Evolutionary conservation across 2,329 filamentous ascomycete species (phyloP).

Genomic region (Scortechinia acanthostroma): DNA sequence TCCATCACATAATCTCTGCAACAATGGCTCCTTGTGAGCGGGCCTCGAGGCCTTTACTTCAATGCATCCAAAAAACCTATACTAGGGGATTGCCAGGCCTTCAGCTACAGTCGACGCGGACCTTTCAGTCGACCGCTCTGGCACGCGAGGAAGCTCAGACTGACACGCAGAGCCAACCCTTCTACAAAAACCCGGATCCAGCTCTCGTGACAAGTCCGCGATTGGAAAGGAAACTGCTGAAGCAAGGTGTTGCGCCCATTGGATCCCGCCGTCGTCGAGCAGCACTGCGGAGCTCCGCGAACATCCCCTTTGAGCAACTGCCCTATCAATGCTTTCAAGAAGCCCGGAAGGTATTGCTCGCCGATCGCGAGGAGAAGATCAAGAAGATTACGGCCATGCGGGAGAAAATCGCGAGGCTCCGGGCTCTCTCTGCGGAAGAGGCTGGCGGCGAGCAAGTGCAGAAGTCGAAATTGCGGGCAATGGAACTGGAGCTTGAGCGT

Average conservation of each 20-base stretch:
- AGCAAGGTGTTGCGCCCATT: neutral
- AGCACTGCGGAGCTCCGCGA: neutral
- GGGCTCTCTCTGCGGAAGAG: neutral
- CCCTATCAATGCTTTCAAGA: conserved; percentile 2
- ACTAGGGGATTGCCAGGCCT: neutral
- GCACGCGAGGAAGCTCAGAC: neutral
- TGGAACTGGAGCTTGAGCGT: neutral
- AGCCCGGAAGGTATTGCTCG: neutral
- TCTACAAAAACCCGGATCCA: neutral
- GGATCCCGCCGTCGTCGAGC: neutral
- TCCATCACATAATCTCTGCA: neutral
- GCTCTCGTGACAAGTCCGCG: neutral
- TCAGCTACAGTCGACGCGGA: neutral
- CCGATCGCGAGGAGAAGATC: neutral
- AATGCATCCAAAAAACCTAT: neutral
- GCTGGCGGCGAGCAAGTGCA: neutral
- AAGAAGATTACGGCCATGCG: neutral
- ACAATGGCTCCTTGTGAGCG: conserved; percentile 2
- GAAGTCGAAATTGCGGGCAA: neutral
- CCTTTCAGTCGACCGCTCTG: neutral
- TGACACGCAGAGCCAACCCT: neutral
- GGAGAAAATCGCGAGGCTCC: neutral
- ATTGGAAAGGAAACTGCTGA: neutral
- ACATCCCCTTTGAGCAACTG: conserved; percentile 1
- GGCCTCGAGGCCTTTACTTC: conserved; percentile 1